Conservation (phyloP, 495 filamentous ascomycete species). For the Amphirosellinia nigrospora region DNA sequence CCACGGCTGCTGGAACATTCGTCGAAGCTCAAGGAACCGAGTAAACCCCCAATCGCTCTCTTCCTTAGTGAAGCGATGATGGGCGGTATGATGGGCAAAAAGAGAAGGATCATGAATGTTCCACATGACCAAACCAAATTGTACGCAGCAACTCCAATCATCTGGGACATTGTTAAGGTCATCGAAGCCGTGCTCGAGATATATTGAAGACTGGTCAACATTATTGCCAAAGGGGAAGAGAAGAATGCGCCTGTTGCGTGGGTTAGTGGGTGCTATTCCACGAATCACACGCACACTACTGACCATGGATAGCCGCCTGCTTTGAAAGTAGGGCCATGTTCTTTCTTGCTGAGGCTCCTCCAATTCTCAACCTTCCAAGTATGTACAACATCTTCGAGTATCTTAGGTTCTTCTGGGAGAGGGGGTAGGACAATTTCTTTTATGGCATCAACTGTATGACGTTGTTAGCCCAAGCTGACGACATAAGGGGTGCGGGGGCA, state of each 20-base stretch:
- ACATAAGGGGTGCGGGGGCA: not conserved
- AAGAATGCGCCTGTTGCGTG: slow-evolving; percentile 75
- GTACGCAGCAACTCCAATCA: slow-evolving; percentile 94
- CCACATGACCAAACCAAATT: slow-evolving; percentile 92
- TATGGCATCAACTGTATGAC: slow-evolving; percentile 76
- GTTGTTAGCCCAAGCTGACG: slow-evolving; percentile 19
- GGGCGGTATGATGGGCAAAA: slow-evolving; percentile 69
- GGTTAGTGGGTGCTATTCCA: slow-evolving; percentile 32
- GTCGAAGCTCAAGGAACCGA: slow-evolving; percentile 82
- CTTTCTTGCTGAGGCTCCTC: slow-evolving; percentile 72
- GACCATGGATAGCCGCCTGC: slow-evolving; percentile 90
- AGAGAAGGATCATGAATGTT: slow-evolving; percentile 88
- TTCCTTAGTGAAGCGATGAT: slow-evolving; percentile 91
- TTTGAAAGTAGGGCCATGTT: slow-evolving; percentile 86
- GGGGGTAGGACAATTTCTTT: slow-evolving; percentile 71
- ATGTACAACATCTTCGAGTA: slow-evolving; percentile 76
- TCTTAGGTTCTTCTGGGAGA: slow-evolving; percentile 66
- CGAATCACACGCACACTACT: slow-evolving; percentile 35
- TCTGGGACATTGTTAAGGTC: slow-evolving; percentile 67
- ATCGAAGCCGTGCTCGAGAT: slow-evolving; percentile 90
- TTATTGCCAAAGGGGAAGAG: slow-evolving; percentile 96
- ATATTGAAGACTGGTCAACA: slow-evolving; percentile 89
- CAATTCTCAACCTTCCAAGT: slow-evolving; percentile 91
- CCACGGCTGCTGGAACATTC: slow-evolving; percentile 76
- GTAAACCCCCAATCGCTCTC: slow-evolving; percentile 99